Evolutionary conservation across 2,329 filamentous ascomycete species (phyloP).

Genomic region (Orbilia javanica): DNA sequence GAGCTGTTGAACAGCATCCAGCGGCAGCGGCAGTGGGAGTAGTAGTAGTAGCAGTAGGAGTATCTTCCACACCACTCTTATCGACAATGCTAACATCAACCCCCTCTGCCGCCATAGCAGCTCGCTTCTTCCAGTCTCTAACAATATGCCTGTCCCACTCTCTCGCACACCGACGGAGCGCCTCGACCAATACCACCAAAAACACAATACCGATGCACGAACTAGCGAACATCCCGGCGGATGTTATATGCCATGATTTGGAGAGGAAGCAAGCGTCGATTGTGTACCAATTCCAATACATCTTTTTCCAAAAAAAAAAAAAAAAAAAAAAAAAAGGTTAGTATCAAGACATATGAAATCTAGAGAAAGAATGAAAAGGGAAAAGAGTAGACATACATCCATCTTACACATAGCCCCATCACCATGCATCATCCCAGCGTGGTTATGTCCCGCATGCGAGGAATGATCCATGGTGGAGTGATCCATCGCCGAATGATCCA

Average conservation of each 20-base stretch:
- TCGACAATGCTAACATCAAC: slow-evolving; percentile 10
- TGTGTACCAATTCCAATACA: slow-evolving; percentile 85
- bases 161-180: slow-evolving; percentile 76
- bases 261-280: slow-evolving; percentile 80
- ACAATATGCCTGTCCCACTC: slow-evolving; percentile 79
- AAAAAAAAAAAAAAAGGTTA: background rate
- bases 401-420: slow-evolving; percentile 62
- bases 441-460: slow-evolving; percentile 8
- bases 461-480: background rate
- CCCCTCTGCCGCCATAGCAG: slow-evolving; percentile 7
- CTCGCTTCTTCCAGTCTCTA: slow-evolving; percentile 65
- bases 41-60: no score
- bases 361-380: background rate
- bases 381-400: slow-evolving; percentile 60
- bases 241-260: slow-evolving; percentile 76
- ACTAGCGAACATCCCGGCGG: slow-evolving; percentile 79
- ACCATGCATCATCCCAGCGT: slow-evolving; percentile 39
- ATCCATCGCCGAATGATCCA: slow-evolving; percentile 11
- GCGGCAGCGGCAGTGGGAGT: background rate
- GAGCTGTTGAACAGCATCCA: slow-evolving; percentile 5
- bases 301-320: no score
- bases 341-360: background rate
- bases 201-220: slow-evolving; percentile 82
- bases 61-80: no score
- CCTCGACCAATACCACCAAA: slow-evolving; percentile 79